Conservation (phyloP, 2,329 filamentous ascomycete genomes). For the Colletotrichum spaethianum region DNA sequence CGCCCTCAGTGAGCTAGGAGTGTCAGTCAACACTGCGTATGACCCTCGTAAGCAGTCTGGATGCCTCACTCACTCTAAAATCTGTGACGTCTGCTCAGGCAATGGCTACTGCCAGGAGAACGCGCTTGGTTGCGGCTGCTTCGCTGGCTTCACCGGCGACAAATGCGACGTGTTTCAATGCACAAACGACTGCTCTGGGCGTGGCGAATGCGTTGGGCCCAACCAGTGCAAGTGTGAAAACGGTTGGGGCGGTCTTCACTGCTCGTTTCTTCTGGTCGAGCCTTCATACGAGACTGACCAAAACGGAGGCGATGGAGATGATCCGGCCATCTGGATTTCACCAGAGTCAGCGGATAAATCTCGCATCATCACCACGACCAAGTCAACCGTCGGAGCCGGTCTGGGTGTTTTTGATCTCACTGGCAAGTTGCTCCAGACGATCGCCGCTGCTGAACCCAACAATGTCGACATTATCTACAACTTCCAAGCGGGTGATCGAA, state of each 20-base stretch:
- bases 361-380: conserved; percentile 66
- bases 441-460: conserved; percentile 63
- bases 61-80: conserved; percentile 46
- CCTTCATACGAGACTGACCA: conserved; percentile 59
- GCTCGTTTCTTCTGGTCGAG: conserved; percentile 59
- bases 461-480: conserved; percentile 69
- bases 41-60: conserved; percentile 49
- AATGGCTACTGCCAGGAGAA: conserved; percentile 55
- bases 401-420: conserved; percentile 64
- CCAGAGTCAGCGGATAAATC: conserved; percentile 57
- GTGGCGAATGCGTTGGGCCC: conserved; percentile 58
- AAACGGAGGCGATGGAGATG: conserved; percentile 61
- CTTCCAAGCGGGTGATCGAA: conserved; percentile 59
- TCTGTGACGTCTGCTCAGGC: conserved; percentile 52
- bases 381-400: conserved; percentile 63
- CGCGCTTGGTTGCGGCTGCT: conserved; percentile 55
- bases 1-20: conserved; percentile 49
- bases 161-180: conserved; percentile 56
- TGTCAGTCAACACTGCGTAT: conserved; percentile 56
- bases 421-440: conserved; percentile 62
- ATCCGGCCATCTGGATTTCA: conserved; percentile 65
- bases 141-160: conserved; percentile 57
- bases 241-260: conserved; percentile 61
- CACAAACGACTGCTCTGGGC: conserved; percentile 56
- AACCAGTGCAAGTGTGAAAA: conserved; percentile 57